Conservation (phyloP, 176 grass and related monocot genomes). For the Bonia amplexicaulis region DNA sequence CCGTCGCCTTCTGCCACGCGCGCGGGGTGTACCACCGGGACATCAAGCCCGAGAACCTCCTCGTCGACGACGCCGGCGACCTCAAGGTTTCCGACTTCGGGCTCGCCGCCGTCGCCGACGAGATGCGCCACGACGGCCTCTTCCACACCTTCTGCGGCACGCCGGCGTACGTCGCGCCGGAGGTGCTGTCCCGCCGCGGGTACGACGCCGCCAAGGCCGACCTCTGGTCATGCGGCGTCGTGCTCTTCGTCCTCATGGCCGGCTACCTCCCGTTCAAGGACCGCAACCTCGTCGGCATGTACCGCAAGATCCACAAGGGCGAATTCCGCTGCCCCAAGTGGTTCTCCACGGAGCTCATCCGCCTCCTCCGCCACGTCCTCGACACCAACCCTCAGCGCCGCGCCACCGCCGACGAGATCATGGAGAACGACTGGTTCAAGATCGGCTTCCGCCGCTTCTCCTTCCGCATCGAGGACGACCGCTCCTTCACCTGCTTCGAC, state of each 20-base stretch:
- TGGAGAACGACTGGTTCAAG: conserved; percentile 87
- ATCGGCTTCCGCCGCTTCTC: conserved; percentile 68
- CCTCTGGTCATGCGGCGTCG: conserved; percentile 93
- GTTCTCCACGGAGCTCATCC: conserved; percentile 68
- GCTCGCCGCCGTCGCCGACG: conserved; percentile 74
- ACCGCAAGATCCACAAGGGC: conserved; percentile 91
- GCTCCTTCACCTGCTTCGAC: conserved; percentile 57
- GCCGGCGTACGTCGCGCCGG: conserved; percentile 89
- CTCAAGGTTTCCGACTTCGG: conserved; percentile 95
- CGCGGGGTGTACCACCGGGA: conserved; percentile 91
- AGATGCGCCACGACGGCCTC: conserved; percentile 76
- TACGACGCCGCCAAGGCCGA: conserved; percentile 80
- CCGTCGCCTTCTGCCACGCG: conserved; percentile 94
- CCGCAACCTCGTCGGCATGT: conserved; percentile 77
- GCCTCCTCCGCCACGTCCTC: conserved; percentile 60
- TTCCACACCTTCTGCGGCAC: conserved; percentile 99
- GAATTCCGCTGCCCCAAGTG: conserved; percentile 87
- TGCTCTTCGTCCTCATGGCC: conserved; percentile 87
- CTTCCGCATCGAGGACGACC: conserved; percentile 90
- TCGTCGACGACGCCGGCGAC: conserved; percentile 81
- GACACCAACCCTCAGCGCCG: conserved; percentile 66
- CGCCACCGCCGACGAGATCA: conserved; percentile 61
- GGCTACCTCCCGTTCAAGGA: conserved; percentile 88
- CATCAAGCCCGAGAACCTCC: conserved; percentile 97
- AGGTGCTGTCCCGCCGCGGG: conserved; percentile 68